A percentile compares a stretch with the other conserved stretches of the same genome.
Evolutionary conservation across 2,329 filamentous ascomycete species (phyloP).

Genomic region (Drechslera avenae): DNA sequence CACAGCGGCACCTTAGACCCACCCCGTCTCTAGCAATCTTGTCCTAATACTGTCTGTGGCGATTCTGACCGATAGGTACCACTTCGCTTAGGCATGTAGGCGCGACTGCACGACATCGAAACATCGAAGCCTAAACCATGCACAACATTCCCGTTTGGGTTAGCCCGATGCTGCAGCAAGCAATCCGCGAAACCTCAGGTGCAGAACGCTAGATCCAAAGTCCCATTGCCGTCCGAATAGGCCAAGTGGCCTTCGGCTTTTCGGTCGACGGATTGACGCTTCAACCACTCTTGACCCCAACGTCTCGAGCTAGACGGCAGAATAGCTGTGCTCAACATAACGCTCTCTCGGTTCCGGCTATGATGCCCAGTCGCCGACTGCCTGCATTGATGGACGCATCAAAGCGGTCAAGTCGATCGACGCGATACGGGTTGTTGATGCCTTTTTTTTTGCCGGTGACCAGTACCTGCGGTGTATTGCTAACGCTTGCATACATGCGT

Average conservation of each 20-base stretch:
- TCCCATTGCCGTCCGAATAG: neutral
- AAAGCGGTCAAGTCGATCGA: slow-evolving; percentile 1
- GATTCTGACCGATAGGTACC: slow-evolving; percentile 5
- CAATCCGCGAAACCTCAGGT: slow-evolving; percentile 2
- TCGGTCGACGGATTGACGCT: neutral
- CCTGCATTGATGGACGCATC: neutral
- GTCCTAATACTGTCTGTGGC: neutral
- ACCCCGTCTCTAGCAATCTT: slow-evolving; percentile 11
- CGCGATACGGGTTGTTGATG: neutral
- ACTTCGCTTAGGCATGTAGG: slow-evolving; percentile 24
- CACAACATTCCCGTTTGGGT: slow-evolving; percentile 8
- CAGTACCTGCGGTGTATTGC: neutral
- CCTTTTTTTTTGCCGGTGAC: slow-evolving; percentile 1
- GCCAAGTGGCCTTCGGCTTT: neutral
- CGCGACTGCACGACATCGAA: slow-evolving; percentile 16
- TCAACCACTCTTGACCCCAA: neutral
- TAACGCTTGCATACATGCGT: slow-evolving; percentile 5
- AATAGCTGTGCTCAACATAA: slow-evolving; percentile 1
- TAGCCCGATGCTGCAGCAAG: slow-evolving; percentile 7
- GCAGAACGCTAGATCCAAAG: neutral
- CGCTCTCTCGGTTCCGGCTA: neutral
- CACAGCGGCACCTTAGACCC: slow-evolving; percentile 12
- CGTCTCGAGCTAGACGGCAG: neutral
- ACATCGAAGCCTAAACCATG: slow-evolving; percentile 13
- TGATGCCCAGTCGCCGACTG: slow-evolving; percentile 1